Percentiles rank a stretch among this genome's conserved stretches.
Conservation (phyloP, 768 basidiomycete genomes). For the Hydnomerulius pinastri region DNA sequence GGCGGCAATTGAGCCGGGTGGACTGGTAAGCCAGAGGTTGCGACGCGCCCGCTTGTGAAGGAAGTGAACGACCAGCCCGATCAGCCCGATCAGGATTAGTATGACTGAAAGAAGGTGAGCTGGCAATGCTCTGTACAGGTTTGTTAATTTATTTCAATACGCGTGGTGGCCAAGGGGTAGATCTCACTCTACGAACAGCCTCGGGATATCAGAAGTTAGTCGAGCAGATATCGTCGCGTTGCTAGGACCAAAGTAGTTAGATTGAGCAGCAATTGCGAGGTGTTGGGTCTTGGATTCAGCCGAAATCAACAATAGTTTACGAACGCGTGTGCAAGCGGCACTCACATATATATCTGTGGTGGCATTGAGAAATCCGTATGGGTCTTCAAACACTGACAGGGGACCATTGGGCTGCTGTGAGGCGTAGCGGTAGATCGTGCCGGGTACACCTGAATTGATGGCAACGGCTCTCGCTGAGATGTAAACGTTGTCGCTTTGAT, state of each 20-base stretch:
- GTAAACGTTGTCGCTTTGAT: constrained; percentile 42
- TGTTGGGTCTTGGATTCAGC: constrained; percentile 48
- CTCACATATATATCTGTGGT: constrained; percentile 43
- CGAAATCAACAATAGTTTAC: not conserved
- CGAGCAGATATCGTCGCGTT: constrained; percentile 41
- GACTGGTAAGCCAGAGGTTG: constrained; percentile 50
- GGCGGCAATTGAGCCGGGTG: constrained; percentile 62
- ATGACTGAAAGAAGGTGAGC: constrained; percentile 50
- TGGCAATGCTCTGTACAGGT: constrained; percentile 47
- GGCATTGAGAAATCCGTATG: constrained; percentile 53
- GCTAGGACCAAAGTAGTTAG: constrained; percentile 55
- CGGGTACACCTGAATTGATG: constrained; percentile 54
- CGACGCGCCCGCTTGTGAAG: constrained; percentile 48
- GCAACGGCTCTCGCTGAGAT: constrained; percentile 52
- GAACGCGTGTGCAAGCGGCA: not conserved
- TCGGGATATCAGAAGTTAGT: constrained; percentile 44
- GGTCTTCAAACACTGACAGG: constrained; percentile 46
- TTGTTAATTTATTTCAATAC: no score
- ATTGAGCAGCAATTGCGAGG: constrained; percentile 56
- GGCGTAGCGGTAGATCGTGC: constrained; percentile 60
- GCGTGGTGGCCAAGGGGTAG: not conserved
- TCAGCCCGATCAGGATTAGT: constrained; percentile 48
- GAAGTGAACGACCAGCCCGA: constrained; percentile 50
- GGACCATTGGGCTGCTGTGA: constrained; percentile 41
- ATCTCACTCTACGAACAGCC: constrained; percentile 62